phyloP scores from a whole-genome alignment of 2,329 filamentous ascomycete genomes.

The Gyromitra esculenta region DNA sequence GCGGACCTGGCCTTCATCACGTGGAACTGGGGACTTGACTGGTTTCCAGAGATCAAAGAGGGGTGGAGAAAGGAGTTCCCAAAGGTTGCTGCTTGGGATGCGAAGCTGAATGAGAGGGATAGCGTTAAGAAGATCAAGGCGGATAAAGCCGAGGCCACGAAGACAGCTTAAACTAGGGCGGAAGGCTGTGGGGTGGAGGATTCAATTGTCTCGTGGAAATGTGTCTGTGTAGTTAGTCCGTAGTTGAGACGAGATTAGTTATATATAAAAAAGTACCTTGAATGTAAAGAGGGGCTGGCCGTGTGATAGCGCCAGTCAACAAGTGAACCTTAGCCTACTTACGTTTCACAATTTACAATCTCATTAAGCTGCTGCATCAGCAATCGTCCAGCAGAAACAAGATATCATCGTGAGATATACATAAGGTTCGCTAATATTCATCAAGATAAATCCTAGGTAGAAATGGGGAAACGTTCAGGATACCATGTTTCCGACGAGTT shows the following conservation, averaged over 20 bases:
- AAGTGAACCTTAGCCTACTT: too few species aligned
- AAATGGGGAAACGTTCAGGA: too few species aligned
- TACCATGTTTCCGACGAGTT: too few species aligned
- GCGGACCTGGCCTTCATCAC: conserved; percentile 61
- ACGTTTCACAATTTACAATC: too few species aligned
- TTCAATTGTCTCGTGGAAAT: too few species aligned
- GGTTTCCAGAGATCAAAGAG: conserved; percentile 3
- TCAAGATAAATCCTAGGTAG: too few species aligned
- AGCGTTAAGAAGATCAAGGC: conserved; percentile 41
- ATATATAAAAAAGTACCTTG: background rate
- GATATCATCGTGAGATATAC: too few species aligned
- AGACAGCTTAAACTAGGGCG: background rate
- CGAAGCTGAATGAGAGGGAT: conserved; percentile 37
- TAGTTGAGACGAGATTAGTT: background rate
- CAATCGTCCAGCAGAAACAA: too few species aligned
- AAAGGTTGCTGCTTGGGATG: conserved; percentile 39
- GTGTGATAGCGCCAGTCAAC: too few species aligned
- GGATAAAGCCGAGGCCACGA: background rate
- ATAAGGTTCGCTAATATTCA: too few species aligned
- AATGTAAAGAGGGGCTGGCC: too few species aligned
- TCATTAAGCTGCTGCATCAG: too few species aligned
- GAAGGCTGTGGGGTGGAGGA: background rate
- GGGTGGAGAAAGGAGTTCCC: conserved; percentile 33
- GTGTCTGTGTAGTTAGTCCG: background rate
- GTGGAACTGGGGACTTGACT: conserved; percentile 57